Base-by-base conservation (phyloP, 768 basidiomycete genomes). In the Tylopilus felleus region DNA sequence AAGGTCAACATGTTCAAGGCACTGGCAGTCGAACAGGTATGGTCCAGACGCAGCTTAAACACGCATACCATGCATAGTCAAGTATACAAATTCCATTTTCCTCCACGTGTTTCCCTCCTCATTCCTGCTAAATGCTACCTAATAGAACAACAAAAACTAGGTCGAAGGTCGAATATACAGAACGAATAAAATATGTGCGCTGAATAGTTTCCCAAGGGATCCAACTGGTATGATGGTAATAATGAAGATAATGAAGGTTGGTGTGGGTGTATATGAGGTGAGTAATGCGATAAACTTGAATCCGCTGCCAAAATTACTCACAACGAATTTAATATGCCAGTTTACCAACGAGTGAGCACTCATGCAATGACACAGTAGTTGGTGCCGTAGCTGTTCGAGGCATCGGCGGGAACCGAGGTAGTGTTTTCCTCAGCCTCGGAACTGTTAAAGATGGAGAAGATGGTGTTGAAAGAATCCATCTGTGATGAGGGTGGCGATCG, bases 381-480 rank as follows among this genome's bases (percentile, higher is more conserved):
- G 17, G 10, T 14, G 49, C 33, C 41, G 12, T 41, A 41, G 38
- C 55, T 54, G 28, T 29, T 33, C 3, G 52, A n/a, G 5, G 31
- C 45, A 4, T 65, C 58, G 10, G 58, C 56, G 7, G 64, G 66
- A n/a, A 45, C 42, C 16, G 64, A 56, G 2, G 53, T 39, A 12
- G 19, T 55, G 14, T 14, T 42, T 33, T 65, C 57, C 9, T 52
- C 51, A 1, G 44, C 16, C 27, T 51, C 43, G 6, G 53, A 35
- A 39, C n/a, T 43, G 31, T 47, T 35, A 13, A 68, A 56, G 45
- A 61, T 21, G 5, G 64, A 58, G 25, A 60, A 36, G 45, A 59
- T 28, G n/a, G 52, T 45, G 49, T 4, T 57, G 49, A 67, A 61
- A 27, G 58, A 51, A 44, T 67, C 66, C 66, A 67, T 67, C 8